Base-by-base conservation (phyloP, 2,329 filamentous ascomycete species). In the Xylariaceae sp. region DNA sequence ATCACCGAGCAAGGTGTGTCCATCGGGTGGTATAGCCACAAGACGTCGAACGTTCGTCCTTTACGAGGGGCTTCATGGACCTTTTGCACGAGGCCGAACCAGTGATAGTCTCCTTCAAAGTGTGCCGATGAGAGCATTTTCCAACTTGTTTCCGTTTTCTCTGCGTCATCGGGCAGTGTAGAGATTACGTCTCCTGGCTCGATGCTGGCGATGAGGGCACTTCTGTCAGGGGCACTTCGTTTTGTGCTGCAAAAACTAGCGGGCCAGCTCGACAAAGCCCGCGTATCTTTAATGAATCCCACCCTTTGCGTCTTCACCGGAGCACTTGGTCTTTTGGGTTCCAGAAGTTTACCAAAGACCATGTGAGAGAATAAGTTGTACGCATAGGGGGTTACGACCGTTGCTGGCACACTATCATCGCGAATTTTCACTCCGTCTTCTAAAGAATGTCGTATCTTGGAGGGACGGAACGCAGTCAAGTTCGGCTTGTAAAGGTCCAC, bases 11-110 rank as follows among this genome's bases (percentile, higher is more conserved):
- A 88, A 0, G 85, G 80, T 0, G 89, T 94, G 51, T 94, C 85
- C 0, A 76, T 73, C 0, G 88, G 80, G 2, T 80, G 76, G 61
- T 91, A 92, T 0, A 94, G 73, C 88, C 88, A 94, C 1, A 87
- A 76, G 0, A 91, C 80, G 52, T 85, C 78, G 8, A 91, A 81
- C 1, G 72, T 71, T 0, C 67, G 70, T 12, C 58, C 60, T 0
- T 75, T 74, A 8, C 66, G 61, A 3, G 66, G 60, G 2, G 65
- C 64, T 0, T 67, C 50, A 6, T 77, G 71, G 0, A 86, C 71
- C 1, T 70, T 70, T 54, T 89, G 86, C 0, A 94, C 84, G 31
- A 87, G 82, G 0, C 82, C 86, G 64, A 87, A 86, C 86, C 88
- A 91, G 1, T 80, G 72, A n/a, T 77, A 68, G 19, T 78, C 72